Conservation (phyloP, 148 eudicot species). For the Diospyros lotus region DNA sequence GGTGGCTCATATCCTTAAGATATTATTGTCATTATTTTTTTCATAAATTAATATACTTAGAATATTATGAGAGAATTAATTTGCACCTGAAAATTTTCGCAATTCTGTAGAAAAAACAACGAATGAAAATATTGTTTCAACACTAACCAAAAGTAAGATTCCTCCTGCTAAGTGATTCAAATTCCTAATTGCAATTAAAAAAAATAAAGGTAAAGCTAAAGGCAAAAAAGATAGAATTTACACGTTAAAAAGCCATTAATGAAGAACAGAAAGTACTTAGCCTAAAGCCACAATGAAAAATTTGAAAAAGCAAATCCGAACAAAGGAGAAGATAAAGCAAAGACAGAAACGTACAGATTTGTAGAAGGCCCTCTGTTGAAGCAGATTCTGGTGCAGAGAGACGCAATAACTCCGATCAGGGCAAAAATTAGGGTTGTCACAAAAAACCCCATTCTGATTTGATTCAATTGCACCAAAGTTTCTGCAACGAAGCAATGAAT, state of each 20-base stretch:
- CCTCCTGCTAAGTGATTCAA: not conserved
- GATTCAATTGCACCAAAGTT: constrained; percentile 8
- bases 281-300: not conserved
- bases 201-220: not conserved
- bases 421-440: constrained; percentile 72
- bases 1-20: too few species aligned
- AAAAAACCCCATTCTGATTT: constrained; percentile 66
- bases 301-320: not conserved
- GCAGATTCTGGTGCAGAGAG: constrained; percentile 69
- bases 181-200: not conserved
- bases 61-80: not conserved
- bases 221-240: not conserved
- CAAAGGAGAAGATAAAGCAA: not conserved
- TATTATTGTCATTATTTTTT: too few species aligned
- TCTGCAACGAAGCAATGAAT: not conserved
- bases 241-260: not conserved
- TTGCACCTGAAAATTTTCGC: not conserved
- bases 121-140: not conserved
- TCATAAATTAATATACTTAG: too few species aligned
- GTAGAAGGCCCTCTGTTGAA: constrained; percentile 86
- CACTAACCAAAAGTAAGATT: not conserved
- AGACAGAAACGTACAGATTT: constrained; percentile 53
- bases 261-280: not conserved
- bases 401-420: constrained; percentile 68
- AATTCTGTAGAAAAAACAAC: not conserved